Percentiles rank a stretch among this genome's conserved stretches.
These are phyloP conservation scores for Podospora australis DNA, from an alignment of 495 filamentous ascomycete species.

Conservation along the genomic window DNA sequence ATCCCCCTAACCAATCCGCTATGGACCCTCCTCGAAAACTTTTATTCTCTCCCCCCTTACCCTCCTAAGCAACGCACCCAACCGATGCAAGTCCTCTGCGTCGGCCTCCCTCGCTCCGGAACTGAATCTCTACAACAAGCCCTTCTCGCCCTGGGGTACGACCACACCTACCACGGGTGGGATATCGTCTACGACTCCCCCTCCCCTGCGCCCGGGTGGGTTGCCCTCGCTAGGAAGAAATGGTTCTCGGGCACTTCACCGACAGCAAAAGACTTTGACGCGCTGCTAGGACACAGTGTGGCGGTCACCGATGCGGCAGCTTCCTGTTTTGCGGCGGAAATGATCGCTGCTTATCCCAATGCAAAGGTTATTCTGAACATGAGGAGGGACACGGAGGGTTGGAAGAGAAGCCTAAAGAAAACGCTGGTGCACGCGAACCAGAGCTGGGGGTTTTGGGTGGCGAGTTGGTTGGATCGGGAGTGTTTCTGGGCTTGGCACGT, in stretches of 20 bases:
- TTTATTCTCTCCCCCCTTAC: slow-evolving; percentile 6
- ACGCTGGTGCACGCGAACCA: slow-evolving; percentile 20
- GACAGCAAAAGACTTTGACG: slow-evolving; percentile 48
- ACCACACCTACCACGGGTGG: slow-evolving; percentile 62
- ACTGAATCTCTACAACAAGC: slow-evolving; percentile 60
- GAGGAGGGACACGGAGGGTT: slow-evolving; percentile 30
- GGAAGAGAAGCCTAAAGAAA: slow-evolving; percentile 27
- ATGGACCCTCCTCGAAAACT: slow-evolving; percentile 21
- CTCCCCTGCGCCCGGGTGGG: slow-evolving; percentile 50
- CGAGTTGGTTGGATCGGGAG: slow-evolving; percentile 17
- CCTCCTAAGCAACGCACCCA: slow-evolving; percentile 40
- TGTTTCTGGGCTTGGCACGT: slow-evolving; percentile 27
- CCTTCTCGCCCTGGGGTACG: slow-evolving; percentile 53
- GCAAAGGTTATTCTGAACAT: slow-evolving; percentile 40
- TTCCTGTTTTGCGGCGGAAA: slow-evolving; percentile 31
- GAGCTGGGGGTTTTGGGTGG: slow-evolving; percentile 22
- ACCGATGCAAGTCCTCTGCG: slow-evolving; percentile 58
- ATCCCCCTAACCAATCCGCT: slow-evolving; percentile 12
- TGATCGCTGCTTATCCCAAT: slow-evolving; percentile 42
- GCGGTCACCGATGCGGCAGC: slow-evolving; percentile 42
- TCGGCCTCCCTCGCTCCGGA: slow-evolving; percentile 56
- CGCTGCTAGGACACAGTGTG: slow-evolving; percentile 35
- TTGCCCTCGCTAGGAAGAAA: slow-evolving; percentile 18
- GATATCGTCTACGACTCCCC: slow-evolving; percentile 55
- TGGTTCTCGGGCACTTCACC: too few species aligned